phyloP scores from a whole-genome alignment of 2,329 filamentous ascomycete species.

The Aureobasidium sp. region DNA sequence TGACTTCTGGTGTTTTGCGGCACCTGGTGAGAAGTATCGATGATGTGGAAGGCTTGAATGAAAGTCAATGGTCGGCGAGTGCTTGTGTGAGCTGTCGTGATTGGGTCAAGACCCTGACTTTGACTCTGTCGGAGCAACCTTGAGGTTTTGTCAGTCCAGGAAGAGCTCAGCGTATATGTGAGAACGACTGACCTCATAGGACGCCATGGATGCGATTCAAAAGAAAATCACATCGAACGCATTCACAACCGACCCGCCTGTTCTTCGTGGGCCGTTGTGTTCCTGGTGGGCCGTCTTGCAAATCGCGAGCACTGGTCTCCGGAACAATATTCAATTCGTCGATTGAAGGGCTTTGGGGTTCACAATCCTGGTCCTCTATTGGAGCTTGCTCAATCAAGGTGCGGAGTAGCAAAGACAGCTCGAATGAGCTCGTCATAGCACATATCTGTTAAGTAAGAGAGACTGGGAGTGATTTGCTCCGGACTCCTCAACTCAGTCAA shows the following conservation, averaged over 20 bases:
- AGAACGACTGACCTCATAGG: conserved; percentile 13
- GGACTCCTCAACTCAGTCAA: neutral
- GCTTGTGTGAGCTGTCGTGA: neutral
- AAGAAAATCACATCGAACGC: neutral
- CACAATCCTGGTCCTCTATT: neutral
- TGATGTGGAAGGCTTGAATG: neutral
- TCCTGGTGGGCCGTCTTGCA: neutral
- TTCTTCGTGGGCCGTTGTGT: neutral
- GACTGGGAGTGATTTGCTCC: neutral
- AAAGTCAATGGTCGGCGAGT: neutral
- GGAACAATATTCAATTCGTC: neutral
- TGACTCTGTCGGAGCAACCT: neutral
- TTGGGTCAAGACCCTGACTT: neutral
- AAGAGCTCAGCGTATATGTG: neutral
- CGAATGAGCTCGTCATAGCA: neutral
- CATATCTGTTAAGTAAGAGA: conserved; percentile 9
- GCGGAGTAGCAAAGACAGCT: neutral
- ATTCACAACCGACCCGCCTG: neutral
- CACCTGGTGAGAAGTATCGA: neutral
- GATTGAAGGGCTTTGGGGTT: neutral
- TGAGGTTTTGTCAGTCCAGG: neutral
- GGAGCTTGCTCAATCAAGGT: neutral
- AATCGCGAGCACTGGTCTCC: neutral
- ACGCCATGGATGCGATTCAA: neutral
- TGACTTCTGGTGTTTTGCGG: neutral